phyloP scores from a whole-genome alignment of 257 asterid genomes.

The Gynochthodes officinalis region DNA sequence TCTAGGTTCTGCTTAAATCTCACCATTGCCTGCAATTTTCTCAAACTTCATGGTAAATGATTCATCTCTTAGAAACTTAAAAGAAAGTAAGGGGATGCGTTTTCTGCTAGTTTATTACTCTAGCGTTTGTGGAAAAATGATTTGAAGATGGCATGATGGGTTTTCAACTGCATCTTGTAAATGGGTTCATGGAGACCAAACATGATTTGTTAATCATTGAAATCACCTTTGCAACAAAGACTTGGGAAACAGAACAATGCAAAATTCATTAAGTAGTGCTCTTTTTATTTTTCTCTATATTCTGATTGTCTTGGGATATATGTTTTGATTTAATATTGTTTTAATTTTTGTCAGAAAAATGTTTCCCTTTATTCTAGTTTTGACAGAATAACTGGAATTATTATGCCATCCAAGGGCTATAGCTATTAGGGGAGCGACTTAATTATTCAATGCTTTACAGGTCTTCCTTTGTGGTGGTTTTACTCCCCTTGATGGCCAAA shows the following conservation, averaged over 20 bases:
- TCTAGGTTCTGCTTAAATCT: neutral
- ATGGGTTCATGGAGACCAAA: too few species aligned
- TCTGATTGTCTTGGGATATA: neutral
- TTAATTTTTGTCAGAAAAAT: neutral
- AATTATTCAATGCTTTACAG: too few species aligned
- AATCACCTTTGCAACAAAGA: too few species aligned
- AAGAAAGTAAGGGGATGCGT: neutral
- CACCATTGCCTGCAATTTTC: neutral
- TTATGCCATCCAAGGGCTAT: neutral
- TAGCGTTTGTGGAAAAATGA: too few species aligned
- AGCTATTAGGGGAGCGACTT: neutral
- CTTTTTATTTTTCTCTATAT: neutral
- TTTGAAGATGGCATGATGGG: neutral
- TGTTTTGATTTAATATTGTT: neutral
- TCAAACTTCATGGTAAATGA: neutral
- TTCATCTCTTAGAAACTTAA: neutral
- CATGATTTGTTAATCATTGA: too few species aligned
- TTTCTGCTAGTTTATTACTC: neutral
- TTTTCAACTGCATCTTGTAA: too few species aligned
- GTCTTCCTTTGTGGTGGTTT: too few species aligned
- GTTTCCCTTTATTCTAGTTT: neutral
- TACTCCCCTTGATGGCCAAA: too few species aligned
- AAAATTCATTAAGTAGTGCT: too few species aligned
- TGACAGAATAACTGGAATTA: neutral
- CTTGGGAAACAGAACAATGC: too few species aligned